Evolutionary conservation across 306 rosid species (phyloP), one percentile per base, ranked within the genome.

Genomic region (Morella rubra): DNA sequence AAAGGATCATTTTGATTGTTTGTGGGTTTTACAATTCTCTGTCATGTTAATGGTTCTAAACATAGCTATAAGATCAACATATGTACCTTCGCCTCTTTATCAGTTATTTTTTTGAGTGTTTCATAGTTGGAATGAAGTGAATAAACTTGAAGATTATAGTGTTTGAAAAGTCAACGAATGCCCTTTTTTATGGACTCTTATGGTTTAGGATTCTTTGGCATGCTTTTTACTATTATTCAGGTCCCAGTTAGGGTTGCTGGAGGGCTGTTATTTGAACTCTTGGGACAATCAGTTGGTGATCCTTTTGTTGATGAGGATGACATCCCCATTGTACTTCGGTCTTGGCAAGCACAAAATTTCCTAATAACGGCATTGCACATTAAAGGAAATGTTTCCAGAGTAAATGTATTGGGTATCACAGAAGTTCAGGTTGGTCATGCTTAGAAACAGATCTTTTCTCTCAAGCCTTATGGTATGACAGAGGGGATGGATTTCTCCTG

Each of bases 241-340:
- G 97, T 96, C 72, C 99, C 99, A 11, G 99, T 95, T 71, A 84
- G 99, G 83, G 99, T 89, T 76, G 96, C 99, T 8, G 99, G 92
- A 54, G 99, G 99, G 49, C 82, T 96, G 78, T 77, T 92, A 72
- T 96, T 96, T 84, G 99, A 96, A 87, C 93, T 96, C 27, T 82
- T 96, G 87, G 99, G 99, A 78, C 98, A 96, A 76, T 92, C 98
- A 0, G 96, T 80, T 5, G 98, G 99, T 62, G 90, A 89, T 92
- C 99, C 99, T 61, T 81, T 79, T 76, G 87, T 81, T 45, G 84
- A 91, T 7, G 99, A 92, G 80, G 97, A 95, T 81, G 98, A 95
- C 73, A 86, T 95, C 85, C 99, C 98, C 3, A 71, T 95, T 75
- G 99, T 95, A 44, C 91, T 95, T 68, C 86, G 98, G 73, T 92